Conservation (phyloP, 2,329 filamentous ascomycete genomes). For the Chlorencoelia australis region DNA sequence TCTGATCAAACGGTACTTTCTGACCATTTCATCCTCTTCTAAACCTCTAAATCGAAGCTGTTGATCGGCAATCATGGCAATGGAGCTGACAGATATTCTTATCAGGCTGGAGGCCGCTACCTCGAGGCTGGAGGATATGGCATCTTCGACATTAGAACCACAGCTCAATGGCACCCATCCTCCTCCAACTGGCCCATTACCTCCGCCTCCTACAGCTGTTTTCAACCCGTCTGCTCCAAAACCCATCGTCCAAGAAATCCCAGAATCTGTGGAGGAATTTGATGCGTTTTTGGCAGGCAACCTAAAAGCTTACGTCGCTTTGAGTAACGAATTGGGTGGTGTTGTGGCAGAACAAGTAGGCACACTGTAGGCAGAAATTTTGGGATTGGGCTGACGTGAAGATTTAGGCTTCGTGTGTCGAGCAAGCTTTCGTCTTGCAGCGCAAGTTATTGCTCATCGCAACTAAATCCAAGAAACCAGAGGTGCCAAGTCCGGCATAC, state of each 20-base stretch:
- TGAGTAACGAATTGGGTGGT: constrained; percentile 69
- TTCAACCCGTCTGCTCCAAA: constrained; percentile 14
- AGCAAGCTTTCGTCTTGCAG: constrained; percentile 68
- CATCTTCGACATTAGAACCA: constrained; percentile 58
- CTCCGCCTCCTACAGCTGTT: constrained; percentile 7
- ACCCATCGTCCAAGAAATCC: constrained; percentile 44
- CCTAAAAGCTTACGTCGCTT: constrained; percentile 66
- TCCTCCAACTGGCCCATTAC: too few species aligned
- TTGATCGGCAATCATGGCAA: constrained; percentile 21
- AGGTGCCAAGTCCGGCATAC: constrained; percentile 51
- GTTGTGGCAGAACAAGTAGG: constrained; percentile 70
- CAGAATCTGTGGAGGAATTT: constrained; percentile 78
- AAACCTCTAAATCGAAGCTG: constrained; percentile 4
- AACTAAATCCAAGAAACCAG: constrained; percentile 86
- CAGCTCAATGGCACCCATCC: constrained; percentile 34
- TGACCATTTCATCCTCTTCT: constrained; percentile 13
- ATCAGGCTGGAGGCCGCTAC: constrained; percentile 91
- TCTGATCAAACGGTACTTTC: constrained; percentile 85
- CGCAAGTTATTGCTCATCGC: constrained; percentile 80
- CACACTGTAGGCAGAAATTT: background rate
- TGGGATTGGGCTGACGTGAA: constrained; percentile 8
- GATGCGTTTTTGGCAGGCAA: constrained; percentile 66
- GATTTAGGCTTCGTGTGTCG: constrained; percentile 40
- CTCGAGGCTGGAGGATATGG: constrained; percentile 91
- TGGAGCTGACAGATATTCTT: constrained; percentile 27